Conservation (phyloP, 805 yeast genomes). For the Lipomyces oligophaga region DNA sequence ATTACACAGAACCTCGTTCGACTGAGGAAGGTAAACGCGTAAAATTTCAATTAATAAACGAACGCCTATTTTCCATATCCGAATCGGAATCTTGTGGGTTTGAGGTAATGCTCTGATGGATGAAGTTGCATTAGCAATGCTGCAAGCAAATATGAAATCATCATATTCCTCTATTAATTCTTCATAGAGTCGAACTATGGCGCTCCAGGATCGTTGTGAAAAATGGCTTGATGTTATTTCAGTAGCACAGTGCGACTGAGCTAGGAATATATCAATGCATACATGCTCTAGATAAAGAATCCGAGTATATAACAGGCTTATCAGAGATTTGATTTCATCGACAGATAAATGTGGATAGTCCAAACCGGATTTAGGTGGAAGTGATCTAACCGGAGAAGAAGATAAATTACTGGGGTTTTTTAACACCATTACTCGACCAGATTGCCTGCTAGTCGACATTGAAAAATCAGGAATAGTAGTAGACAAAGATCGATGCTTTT, state of each 20-base stretch:
- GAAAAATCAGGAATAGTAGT: not conserved
- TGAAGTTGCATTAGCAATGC: conserved; percentile 9
- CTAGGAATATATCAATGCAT: conserved; percentile 5
- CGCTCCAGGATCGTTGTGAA: conserved; percentile 14
- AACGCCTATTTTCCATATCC: conserved; percentile 23
- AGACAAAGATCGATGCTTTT: not conserved
- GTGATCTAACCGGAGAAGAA: no score
- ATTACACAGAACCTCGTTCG: conserved; percentile 5
- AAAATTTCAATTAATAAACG: conserved; percentile 10
- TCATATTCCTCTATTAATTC: conserved; percentile 21
- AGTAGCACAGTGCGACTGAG: not conserved
- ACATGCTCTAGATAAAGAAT: conserved; percentile 12
- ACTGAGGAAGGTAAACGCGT: conserved; percentile 11
- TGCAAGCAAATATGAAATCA: conserved; percentile 20
- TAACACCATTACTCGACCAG: conserved; percentile 18
- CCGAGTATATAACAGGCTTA: conserved; percentile 6
- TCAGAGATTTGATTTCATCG: conserved; percentile 13
- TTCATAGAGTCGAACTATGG: conserved; percentile 9
- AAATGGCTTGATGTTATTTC: not conserved
- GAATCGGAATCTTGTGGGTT: conserved; percentile 17
- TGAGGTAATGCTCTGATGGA: conserved; percentile 12
- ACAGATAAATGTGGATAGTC: conserved; percentile 9
- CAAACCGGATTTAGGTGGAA: no score
- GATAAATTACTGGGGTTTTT: conserved; percentile 20
- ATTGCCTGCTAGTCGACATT: conserved; percentile 5